Conservation (phyloP, 129 eudicot species). For the Artemisia annua region DNA sequence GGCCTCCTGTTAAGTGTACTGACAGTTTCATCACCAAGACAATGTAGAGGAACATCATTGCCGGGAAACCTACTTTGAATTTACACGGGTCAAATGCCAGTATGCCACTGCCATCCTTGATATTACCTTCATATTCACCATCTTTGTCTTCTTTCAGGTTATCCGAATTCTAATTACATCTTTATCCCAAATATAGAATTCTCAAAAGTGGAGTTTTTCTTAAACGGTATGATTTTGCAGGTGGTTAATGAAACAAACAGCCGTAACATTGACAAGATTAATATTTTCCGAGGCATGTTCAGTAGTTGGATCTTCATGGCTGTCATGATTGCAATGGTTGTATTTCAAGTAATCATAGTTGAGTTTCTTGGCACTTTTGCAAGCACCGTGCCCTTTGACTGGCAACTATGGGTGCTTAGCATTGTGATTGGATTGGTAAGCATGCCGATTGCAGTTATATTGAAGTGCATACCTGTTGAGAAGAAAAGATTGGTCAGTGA, state of each 20-base stretch:
- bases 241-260: constrained; percentile 95
- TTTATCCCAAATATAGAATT: neutral
- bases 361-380: constrained; percentile 87
- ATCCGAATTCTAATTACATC: neutral
- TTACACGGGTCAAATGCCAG: constrained; percentile 57
- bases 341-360: constrained; percentile 71
- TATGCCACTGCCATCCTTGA: constrained; percentile 45
- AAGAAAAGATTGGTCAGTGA: neutral
- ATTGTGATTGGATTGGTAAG: constrained; percentile 58
- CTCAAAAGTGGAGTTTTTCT: neutral
- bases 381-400: constrained; percentile 76
- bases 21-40: constrained; percentile 69
- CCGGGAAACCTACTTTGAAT: constrained; percentile 55
- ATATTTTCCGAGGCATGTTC: constrained; percentile 64
- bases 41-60: constrained; percentile 83
- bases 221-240: too few relatives aligned
- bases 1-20: constrained; percentile 64
- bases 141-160: constrained; percentile 91
- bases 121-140: constrained; percentile 78
- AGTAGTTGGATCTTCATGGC: constrained; percentile 74
- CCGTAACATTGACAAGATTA: constrained; percentile 78
- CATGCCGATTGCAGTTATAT: constrained; percentile 68
- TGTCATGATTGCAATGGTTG: constrained; percentile 56
- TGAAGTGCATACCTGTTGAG: constrained; percentile 78
- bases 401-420: constrained; percentile 81